Evolutionary conservation across 2,329 filamentous ascomycete genomes (phyloP).

Genomic region (Bipolaris oryzae): DNA sequence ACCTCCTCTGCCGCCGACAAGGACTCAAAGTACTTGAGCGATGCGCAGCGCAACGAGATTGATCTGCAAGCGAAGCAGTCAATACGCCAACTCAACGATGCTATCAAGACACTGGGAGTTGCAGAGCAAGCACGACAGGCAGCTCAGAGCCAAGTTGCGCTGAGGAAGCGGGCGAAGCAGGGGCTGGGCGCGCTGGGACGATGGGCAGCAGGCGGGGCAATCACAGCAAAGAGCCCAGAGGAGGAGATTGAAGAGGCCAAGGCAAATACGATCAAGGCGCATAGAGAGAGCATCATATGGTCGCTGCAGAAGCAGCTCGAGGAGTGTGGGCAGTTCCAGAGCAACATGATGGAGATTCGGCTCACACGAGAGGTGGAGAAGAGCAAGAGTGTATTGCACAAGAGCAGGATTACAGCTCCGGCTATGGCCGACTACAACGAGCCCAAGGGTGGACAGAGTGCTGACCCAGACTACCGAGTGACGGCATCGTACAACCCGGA

Average conservation of each 20-base stretch:
- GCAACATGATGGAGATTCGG: slow-evolving; percentile 90
- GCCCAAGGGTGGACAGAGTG: slow-evolving; percentile 10
- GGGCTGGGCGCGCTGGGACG: slow-evolving; percentile 71
- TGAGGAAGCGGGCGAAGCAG: slow-evolving; percentile 68
- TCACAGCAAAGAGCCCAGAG: slow-evolving; percentile 64
- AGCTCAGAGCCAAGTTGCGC: slow-evolving; percentile 71
- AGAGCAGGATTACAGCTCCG: slow-evolving; percentile 56
- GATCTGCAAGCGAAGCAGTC: slow-evolving; percentile 86
- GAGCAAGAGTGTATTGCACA: slow-evolving; percentile 83
- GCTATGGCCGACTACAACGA: slow-evolving; percentile 26
- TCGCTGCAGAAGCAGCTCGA: slow-evolving; percentile 78
- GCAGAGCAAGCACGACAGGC: slow-evolving; percentile 82
- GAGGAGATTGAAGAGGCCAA: slow-evolving; percentile 74
- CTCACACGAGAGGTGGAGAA: slow-evolving; percentile 85
- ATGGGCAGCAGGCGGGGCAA: slow-evolving; percentile 65
- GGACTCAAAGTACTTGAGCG: slow-evolving; percentile 67
- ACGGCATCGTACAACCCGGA: slow-evolving; percentile 33
- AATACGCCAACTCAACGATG: slow-evolving; percentile 81
- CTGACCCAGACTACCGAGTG: slow-evolving; percentile 32
- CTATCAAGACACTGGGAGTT: slow-evolving; percentile 78
- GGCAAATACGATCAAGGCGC: slow-evolving; percentile 68
- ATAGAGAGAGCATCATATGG: slow-evolving; percentile 84
- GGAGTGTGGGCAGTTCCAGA: slow-evolving; percentile 76
- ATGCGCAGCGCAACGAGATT: slow-evolving; percentile 82
- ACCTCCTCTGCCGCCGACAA: slow-evolving; percentile 49